Evolutionary conservation across 1,284 basidiomycete genomes (phyloP).

Genomic region (Cutaneotrichosporon cutaneum): DNA sequence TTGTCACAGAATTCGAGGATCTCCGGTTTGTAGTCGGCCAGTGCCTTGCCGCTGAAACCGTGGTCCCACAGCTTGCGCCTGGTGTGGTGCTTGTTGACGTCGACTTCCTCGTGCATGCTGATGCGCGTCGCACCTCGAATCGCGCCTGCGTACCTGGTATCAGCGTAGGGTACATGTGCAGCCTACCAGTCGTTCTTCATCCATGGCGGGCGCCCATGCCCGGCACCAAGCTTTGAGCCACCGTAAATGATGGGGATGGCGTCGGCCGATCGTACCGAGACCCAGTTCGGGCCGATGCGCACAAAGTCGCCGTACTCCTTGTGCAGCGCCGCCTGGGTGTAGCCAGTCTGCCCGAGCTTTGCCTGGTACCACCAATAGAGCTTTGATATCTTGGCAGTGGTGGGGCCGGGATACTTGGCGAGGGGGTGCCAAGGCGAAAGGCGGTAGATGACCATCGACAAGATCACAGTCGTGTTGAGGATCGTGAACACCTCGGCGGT

Average conservation of each 20-base stretch:
- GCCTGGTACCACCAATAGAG: constrained; percentile 15
- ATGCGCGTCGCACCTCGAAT: constrained; percentile 9
- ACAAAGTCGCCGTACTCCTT: constrained; percentile 56
- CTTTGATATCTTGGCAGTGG: constrained; percentile 14
- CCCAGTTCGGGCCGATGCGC: constrained; percentile 82
- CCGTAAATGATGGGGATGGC: constrained; percentile 68
- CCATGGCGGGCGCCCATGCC: constrained; percentile 2
- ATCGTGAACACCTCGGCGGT: background rate
- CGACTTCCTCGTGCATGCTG: constrained; percentile 12
- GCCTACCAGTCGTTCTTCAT: constrained; percentile 16
- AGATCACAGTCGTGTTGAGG: background rate
- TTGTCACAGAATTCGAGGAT: constrained; percentile 15
- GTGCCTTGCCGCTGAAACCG: constrained; percentile 13
- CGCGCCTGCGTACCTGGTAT: constrained; percentile 12
- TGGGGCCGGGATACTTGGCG: constrained; percentile 13
- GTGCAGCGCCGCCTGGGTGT: constrained; percentile 15
- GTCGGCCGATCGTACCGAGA: constrained; percentile 75
- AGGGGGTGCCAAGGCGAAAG: constrained; percentile 19
- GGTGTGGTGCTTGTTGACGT: constrained; percentile 2
- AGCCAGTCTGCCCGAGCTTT: constrained; percentile 13
- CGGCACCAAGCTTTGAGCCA: constrained; percentile 49
- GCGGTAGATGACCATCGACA: constrained; percentile 13
- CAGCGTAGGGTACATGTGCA: background rate
- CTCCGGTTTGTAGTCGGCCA: constrained; percentile 17
- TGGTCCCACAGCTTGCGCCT: constrained; percentile 19